Base-by-base conservation (phyloP, 2,329 filamentous ascomycete genomes). In the Teratosphaeria zuluensis region DNA sequence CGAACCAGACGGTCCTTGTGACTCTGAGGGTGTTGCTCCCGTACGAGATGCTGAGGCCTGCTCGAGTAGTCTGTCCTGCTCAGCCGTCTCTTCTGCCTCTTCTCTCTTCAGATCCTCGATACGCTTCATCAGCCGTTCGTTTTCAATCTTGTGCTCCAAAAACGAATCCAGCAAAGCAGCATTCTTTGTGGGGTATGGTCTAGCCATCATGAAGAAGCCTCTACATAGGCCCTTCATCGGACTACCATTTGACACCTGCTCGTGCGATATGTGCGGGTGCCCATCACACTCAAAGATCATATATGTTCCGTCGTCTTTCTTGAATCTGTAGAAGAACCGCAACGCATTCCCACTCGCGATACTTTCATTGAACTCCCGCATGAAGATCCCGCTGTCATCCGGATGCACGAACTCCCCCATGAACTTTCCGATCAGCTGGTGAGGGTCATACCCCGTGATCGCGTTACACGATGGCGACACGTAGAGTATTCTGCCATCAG, bases 101-200 rank as follows among this genome's bases (percentile, higher is more conserved):
- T 96, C 92, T 61, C 83, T 82, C 65, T 89, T 89, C 57, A 96
- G 78, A 74, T 95, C 90, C 19, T 87, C 85, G 62, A 97, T 95
- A 51, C 90, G 85, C 66, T 90, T 88, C 68, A 84, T 85, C 54
- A 97, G 75, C 4, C 92, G 84, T 76, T 96, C 91, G 68, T 96
- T 96, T 73, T 96, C 92, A 57, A 96, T 92, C 74, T 96, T 96
- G 76, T 96, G 92, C 72, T 97, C 92, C 31, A 97, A 79, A 68
- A 96, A 96, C 0, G 91, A 95, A 74, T 97, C 92, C 21, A 96
- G 80, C 11, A 96, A 80, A 3, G 83, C 84, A 1, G 90, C 87
- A 69, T 92, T 95, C 75, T 89, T 92, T 32, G 89, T 95, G 4
- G 90, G 91, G 72, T 96, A 96, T 1, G 89, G 89, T 21, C 92